A percentile compares a stretch with the other conserved stretches of the same genome.
These are phyloP conservation scores for Saprolegnia diclina DNA, from an alignment of 352 stramenopile species.

Conservation along the genomic window DNA sequence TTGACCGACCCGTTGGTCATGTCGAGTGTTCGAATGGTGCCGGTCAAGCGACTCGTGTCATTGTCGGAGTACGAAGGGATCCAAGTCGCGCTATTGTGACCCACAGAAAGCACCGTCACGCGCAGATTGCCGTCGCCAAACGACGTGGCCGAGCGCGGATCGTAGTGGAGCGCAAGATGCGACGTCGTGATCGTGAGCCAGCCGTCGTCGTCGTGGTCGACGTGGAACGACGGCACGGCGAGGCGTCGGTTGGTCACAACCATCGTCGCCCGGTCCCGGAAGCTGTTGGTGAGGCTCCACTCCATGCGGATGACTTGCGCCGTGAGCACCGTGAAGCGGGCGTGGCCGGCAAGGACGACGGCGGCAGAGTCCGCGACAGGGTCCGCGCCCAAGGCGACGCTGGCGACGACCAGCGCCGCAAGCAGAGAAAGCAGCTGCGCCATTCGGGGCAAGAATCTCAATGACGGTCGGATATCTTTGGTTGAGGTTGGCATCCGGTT, in stretches of 20 bases:
- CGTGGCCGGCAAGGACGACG: conserved; percentile 29
- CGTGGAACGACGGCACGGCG: conserved; percentile 28
- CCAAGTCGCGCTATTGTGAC: conserved; percentile 9
- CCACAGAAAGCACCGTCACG: conserved; percentile 22
- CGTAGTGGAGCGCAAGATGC: conserved; percentile 29
- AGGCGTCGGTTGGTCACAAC: conserved; percentile 29
- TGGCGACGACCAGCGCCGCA: not conserved
- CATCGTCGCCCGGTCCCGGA: conserved; percentile 32
- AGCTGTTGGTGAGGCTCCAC: conserved; percentile 22
- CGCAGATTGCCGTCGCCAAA: conserved; percentile 34
- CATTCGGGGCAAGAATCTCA: no score
- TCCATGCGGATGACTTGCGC: conserved; percentile 37
- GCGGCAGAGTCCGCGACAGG: conserved; percentile 22
- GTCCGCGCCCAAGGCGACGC: not conserved
- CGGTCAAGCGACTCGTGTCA: conserved; percentile 31
- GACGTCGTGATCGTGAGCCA: conserved; percentile 29
- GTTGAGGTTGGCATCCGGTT: no score
- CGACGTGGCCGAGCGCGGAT: conserved; percentile 26
- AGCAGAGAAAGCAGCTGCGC: no score
- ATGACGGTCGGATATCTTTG: no score
- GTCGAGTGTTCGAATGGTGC: conserved; percentile 42
- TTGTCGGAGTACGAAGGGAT: conserved; percentile 30
- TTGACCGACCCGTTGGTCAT: conserved; percentile 30
- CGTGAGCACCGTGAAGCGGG: conserved; percentile 40
- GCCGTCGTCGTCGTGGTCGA: conserved; percentile 17